Base-by-base conservation (phyloP, 441 rosid species). In the Erodium moschatum region DNA sequence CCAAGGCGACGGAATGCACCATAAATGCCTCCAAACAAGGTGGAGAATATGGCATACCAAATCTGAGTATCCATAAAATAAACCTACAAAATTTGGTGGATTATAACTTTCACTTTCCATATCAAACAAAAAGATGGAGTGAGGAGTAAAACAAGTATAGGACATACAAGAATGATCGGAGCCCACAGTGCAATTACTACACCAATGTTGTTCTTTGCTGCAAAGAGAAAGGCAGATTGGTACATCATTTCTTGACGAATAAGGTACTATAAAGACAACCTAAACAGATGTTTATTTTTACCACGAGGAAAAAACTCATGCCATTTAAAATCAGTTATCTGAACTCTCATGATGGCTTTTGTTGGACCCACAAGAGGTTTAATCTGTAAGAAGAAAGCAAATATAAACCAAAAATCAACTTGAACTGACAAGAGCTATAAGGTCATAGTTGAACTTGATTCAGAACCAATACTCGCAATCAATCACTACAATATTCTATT, bases 1-100 rank as follows among this genome's bases (percentile, higher is more conserved):
- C 99, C 99, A 70, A 95, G 97, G 35, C 96, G 96, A 46, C 99
- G 88, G 80, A 95, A 95, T 68, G 98, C 99, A 74, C 99, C 99
- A 24, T 95, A 95, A 68, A 95, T 86, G 70, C 99, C 99, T 70
- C 99, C 99, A 87, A 95, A 90, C 71, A 95, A 13, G 19, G 99
- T 92, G 66, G 99, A 95, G 77, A 86, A 95, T 85, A 95, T 95
- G 61, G 99, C 99, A 85, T 95, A 95, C 99, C 99, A 95, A 61
- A 95, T 95, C 15, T 35, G 40, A 35, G 40, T 35, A 35, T 35
- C 40, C 40, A 35, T 35, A 35, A 35, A 35, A 35, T 35, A 46
- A 7, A 95, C 98, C 99, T 95, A 75, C 20, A 54, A 70, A 72
- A 67, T 67, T 4, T 24, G 40, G 40, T 35, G 40, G 40, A 8